Base-by-base conservation (phyloP, 345 rosid species). In the Populus simonii region DNA sequence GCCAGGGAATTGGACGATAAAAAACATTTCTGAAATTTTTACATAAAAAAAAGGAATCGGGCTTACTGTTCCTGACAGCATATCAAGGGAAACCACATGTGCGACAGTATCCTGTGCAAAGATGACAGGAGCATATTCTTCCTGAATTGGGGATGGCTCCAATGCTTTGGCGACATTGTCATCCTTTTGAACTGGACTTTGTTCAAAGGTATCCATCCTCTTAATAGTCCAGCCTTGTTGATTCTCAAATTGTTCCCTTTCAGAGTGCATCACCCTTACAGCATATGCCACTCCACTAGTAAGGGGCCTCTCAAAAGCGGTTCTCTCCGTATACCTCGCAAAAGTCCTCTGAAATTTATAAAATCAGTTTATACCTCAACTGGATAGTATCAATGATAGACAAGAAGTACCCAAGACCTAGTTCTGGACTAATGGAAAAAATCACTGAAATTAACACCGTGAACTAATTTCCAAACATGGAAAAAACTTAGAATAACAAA, bases 281-380 rank as follows among this genome's bases (percentile, higher is more conserved):
- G 99, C 99, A 87, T 95, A 95, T 53, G 99, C 99, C 62, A 95
- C 93, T n/a, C 97, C 95, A 81, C 99, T 95, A 25, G 99, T 95
- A 66, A 93, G 93, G 39, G 99, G 99, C 88, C 99, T 89, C 90
- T 95, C 99, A 78, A 95, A 95, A 76, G 98, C 91, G 77, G 99
- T 95, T 85, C 96, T 84, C 77, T 95, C 97, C 5, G 99, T 92
- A 82, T 95, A 95, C 89, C 89, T 92, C 4, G 96, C 94, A 81
- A 95, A 95, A 73, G 98, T 93, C 79, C 84, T 84, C 98, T 95
- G 75, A 68, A 84, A 68, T 76, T 74, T 70, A 41, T 66, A 77
- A 77, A 82, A 84, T 87, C 68, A 89, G 90, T 45, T 71, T 73
- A 57, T 72, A 74, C 41, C 57, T 78, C 66, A 59, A 79, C 68